Evolutionary conservation across 2,329 filamentous ascomycete species (phyloP), one percentile per base, ranked within the genome.

Genomic region (Penicillium sclerotiorum): DNA sequence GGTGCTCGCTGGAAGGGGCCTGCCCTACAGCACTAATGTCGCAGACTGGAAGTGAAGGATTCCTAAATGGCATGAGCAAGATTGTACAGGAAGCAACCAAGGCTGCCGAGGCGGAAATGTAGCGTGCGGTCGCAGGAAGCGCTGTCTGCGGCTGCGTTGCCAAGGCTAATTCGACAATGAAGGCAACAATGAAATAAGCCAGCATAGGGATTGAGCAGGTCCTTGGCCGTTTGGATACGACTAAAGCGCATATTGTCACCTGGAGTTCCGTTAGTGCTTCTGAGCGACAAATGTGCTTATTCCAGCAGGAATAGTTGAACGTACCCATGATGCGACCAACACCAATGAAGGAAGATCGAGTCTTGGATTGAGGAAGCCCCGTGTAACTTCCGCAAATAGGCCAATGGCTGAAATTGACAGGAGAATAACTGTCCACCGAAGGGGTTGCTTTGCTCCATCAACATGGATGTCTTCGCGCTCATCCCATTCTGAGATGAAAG

Each of bases 11-110:
- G 0, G 79, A 85, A 1, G 88, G 83, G 4, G 70, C 56, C 15
- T 77, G 73, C 45, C 80, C 83, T 1, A 82, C 76, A 13, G 73
- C 70, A 44, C 84, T 84, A 49, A 92, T 89, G 1, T 79, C 80
- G 8, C 78, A 68, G 3, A 66, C 73, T 17, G 79, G 72, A 4
- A 86, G 64, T 1, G 64, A 64, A 0, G 84, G 81, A 50, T 88
- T 80, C 18, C 88, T 80, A 58, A 91, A 71, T 6, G 88, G 88
- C 86, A 90, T 90, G 20, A 78, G 71, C 11, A 90, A 64, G 41
- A 89, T 80, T 12, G 82, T 57, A 2, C 77, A 33, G 6, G 86
- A 72, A 1, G 78, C 78, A 5, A 70, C 54, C 5, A 81, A 55
- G 1, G 80, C 73, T 13, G 77, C 61, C 8, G 68, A 56, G 4